A percentile compares a stretch with the other conserved stretches of the same genome.
Evolutionary conservation across 495 filamentous ascomycete genomes (phyloP).

Genomic region (Trichocladium uniseriatum): DNA sequence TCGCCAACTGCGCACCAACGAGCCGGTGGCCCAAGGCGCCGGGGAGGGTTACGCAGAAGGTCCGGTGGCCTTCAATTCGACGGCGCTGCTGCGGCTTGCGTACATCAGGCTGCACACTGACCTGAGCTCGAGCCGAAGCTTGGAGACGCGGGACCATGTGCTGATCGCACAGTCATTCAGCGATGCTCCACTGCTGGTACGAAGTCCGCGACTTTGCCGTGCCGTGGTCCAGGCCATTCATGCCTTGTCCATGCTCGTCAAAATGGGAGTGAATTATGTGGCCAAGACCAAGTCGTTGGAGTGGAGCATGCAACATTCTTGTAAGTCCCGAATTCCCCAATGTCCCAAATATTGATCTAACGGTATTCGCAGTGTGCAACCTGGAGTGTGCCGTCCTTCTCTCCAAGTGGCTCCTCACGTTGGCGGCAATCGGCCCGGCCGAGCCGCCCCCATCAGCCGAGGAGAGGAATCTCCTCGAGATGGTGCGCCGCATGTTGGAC

Average conservation of each 20-base stretch:
- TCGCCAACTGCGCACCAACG: conserved; percentile 31
- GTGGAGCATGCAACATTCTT: conserved; percentile 64
- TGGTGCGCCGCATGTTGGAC: conserved; percentile 64
- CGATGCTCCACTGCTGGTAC: conserved; percentile 48
- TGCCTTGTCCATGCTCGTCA: conserved; percentile 57
- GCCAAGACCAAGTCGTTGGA: conserved; percentile 58
- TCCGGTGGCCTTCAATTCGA: conserved; percentile 57
- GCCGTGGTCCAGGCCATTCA: conserved; percentile 62
- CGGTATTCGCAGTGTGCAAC: conserved; percentile 42
- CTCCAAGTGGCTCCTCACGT: conserved; percentile 42
- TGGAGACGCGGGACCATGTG: conserved; percentile 53
- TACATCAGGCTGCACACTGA: conserved; percentile 63
- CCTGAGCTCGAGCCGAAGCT: conserved; percentile 49
- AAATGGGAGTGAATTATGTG: conserved; percentile 58
- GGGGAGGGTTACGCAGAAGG: conserved; percentile 44
- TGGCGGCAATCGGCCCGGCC: conserved; percentile 34
- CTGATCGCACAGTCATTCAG: conserved; percentile 50
- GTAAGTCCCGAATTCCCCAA: conserved; percentile 23
- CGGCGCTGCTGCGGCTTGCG: conserved; percentile 54
- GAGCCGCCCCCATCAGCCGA: conserved; percentile 43
- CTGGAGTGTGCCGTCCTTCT: conserved; percentile 63
- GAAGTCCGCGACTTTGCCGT: conserved; percentile 47
- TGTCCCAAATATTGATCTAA: background rate
- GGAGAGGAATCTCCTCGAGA: conserved; percentile 55
- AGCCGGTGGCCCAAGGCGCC: conserved; percentile 24